Evolutionary conservation across 2,329 filamentous ascomycete species (phyloP), one percentile per base, ranked within the genome.

Genomic region (Aspergillus sp.): DNA sequence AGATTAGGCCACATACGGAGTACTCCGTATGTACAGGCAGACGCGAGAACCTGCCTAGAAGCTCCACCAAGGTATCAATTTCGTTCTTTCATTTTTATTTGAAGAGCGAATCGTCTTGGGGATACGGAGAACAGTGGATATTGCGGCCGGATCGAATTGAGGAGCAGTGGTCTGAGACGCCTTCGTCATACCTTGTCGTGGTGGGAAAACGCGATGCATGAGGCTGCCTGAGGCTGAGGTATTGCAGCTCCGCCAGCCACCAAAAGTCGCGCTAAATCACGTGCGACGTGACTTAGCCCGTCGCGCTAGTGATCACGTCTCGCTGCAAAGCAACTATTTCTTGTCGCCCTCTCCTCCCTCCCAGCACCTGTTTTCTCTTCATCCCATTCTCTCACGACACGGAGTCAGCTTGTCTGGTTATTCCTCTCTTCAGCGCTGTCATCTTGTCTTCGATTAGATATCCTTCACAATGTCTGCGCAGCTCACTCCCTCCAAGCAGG

Each of bases 401-500:
- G 41, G 58, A 59, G 51, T 61, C 59, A 30, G 56, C 64, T 64
- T 67, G 62, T 66, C 57, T 69, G 62, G 54, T 57, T 61, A 52
- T 64, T 62, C 63, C 57, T 25, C 61, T 41, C n/a, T 38, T 48
- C 17, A 53, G 30, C 5, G 17, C 6, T 38, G 34, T 52, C 22
- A 19, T 22, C 11, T 41, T 41, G 15, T 55, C 31, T 52, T 17
- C 47, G 43, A 23, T 52, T 41, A 71, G 28, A 70, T 54, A 68
- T 52, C 60, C 54, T 57, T 65, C 64, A 57, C 65, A 86, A 95
- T 96, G 92, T 86, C 91, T 79, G 82, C 89, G 66, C 84, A 94
- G 77, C 83, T 91, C 74, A 91, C 89, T 71, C 89, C 89, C 66
- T 91, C 88, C 61, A 91, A 91, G 81, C 86, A 88, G 83, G 89